These are phyloP conservation scores for Vaccinium darrowii DNA, from an alignment of 148 eudicot genomes.

Conservation along the genomic window DNA sequence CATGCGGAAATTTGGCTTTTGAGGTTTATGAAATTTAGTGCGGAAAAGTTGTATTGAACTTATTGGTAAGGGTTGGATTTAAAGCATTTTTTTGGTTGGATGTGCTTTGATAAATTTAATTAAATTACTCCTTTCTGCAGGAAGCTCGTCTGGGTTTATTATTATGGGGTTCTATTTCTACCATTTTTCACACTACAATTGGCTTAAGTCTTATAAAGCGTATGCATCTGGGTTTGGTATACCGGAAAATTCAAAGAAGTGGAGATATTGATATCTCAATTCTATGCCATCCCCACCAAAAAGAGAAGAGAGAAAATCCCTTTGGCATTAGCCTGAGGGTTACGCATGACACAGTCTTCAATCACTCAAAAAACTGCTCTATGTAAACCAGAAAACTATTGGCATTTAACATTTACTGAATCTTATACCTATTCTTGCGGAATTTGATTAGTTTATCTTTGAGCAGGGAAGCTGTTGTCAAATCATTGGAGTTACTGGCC, in stretches of 20 bases:
- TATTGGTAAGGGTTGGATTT: too few relatives aligned
- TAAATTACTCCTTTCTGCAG: too few relatives aligned
- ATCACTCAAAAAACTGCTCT: background rate
- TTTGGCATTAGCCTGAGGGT: background rate
- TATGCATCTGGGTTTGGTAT: background rate
- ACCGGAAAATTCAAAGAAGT: too few relatives aligned
- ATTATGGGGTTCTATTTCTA: too few relatives aligned
- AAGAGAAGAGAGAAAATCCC: background rate
- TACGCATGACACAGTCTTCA: background rate
- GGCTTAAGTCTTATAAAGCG: background rate
- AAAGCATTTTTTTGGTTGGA: too few relatives aligned
- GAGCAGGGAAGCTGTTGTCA: slow-evolving; percentile 71
- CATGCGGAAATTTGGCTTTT: background rate
- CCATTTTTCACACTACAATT: too few relatives aligned
- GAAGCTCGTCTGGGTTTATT: too few relatives aligned
- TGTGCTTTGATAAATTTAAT: too few relatives aligned
- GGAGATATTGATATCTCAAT: too few relatives aligned
- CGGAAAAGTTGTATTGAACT: too few relatives aligned
- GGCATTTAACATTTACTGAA: background rate
- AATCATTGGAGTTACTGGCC: slow-evolving; percentile 68
- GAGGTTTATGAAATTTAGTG: background rate
- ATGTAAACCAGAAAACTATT: background rate
- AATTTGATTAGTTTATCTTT: background rate
- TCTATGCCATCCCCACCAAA: too few relatives aligned
- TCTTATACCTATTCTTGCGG: background rate